Base-by-base conservation (phyloP, 176 grass and related monocot species). In the Pontederia paniculata region DNA sequence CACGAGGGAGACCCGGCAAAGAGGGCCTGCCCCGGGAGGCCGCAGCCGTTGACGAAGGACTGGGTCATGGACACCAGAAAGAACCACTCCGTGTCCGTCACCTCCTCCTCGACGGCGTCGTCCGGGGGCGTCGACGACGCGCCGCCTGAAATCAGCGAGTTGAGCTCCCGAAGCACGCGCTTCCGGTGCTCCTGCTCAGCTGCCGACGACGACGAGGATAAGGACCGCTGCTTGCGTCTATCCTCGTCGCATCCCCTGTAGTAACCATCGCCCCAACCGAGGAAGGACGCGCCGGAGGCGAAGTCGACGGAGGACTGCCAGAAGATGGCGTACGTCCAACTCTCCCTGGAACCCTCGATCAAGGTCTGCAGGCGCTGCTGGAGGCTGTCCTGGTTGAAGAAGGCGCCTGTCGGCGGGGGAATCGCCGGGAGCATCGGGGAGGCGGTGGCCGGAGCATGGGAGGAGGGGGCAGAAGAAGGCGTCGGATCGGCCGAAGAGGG, bases 31-130 rank as follows among this genome's bases (percentile, higher is more conserved):
- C 89, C 76, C 0, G 89, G 89, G 8, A 96, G 55, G 0, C 82
- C 82, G 0, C 61, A 19, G 15, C 79, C 79, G 54, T 79, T 81
- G 75, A 67, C 16, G 60, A 96, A 96, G 16, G 70, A 86, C 60
- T 89, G 91, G 20, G 86, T 96, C 91, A 96, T 96, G 67, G 91
- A 96, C 21, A 96, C 91, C 66, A 96, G 91, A 70, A 96, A 96
- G 64, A 89, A 89, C 91, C 91, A 96, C 81, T 89, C 91, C 31
- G 85, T 95, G 48, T 95, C 89, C 0, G 85, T 89, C 14, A 95
- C 89, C 75, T 95, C 89, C 76, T 95, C 89, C 42, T 95, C 89
- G 11, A 95, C 89, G 15, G 76, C 75, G 55, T 88, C 84, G 41
- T 95, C 89, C 63, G 0, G 77, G 9, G 41, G n/a, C 41, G 52